Evolutionary conservation across 768 basidiomycete genomes (phyloP).

Genomic region (Termitomyces sp.): DNA sequence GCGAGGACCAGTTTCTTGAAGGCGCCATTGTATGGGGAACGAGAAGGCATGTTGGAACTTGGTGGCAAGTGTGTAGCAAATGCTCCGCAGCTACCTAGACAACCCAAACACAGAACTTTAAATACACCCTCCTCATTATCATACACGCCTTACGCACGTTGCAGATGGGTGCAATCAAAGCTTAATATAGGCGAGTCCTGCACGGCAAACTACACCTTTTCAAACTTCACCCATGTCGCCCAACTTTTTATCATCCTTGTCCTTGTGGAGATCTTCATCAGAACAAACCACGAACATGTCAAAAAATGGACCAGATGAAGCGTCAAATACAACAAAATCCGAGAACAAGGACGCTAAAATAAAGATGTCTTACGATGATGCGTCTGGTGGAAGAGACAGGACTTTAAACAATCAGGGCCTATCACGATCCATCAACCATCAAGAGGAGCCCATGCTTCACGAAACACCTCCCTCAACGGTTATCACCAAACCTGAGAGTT

Average conservation of each 20-base stretch:
- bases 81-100: conserved; percentile 33
- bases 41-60: conserved; percentile 11
- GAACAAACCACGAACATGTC: neutral
- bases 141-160: conserved; percentile 11
- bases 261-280: neutral
- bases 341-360: neutral
- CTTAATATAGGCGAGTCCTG: neutral
- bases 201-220: neutral
- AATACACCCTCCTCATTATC: neutral
- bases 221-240: neutral
- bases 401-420: neutral
- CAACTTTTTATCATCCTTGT: too few species aligned
- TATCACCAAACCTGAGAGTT: neutral
- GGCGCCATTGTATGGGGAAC: conserved; percentile 34
- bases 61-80: neutral
- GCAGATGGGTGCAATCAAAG: conserved; percentile 2
- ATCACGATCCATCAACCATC: neutral
- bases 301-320: neutral
- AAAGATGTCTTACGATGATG: neutral
- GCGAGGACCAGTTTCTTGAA: conserved; percentile 39
- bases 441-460: neutral
- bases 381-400: neutral
- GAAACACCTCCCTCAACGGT: neutral
- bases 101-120: neutral
- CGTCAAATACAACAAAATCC: neutral